These are phyloP conservation scores for Alisma plantagoaquatica DNA, from an alignment of 106 monocot genomes.

Conservation along the genomic window DNA sequence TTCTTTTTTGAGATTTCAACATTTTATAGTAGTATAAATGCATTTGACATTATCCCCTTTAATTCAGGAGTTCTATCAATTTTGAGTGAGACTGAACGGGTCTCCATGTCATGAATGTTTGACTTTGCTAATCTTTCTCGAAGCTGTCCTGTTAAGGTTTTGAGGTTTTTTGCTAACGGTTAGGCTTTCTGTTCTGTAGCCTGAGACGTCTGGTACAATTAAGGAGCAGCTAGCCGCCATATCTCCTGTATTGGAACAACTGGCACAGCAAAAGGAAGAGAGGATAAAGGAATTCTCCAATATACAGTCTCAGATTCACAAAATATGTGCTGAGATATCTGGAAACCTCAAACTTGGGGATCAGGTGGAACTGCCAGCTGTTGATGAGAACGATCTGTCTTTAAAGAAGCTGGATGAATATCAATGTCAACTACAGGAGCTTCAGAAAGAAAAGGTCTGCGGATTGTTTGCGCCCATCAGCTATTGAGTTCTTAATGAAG, in stretches of 20 bases:
- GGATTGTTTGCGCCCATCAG: too few relatives aligned
- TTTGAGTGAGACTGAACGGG: too few relatives aligned
- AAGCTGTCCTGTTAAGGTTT: too few relatives aligned
- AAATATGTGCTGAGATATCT: constrained; percentile 56
- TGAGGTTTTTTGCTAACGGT: too few relatives aligned
- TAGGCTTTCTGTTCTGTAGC: constrained; percentile 27
- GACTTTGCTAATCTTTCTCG: too few relatives aligned
- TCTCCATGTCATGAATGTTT: too few relatives aligned
- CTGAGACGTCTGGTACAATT: constrained; percentile 83
- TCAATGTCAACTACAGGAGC: constrained; percentile 69
- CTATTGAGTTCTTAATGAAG: too few relatives aligned
- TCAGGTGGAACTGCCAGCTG: constrained; percentile 23
- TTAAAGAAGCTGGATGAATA: constrained; percentile 65
- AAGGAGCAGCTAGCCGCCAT: constrained; percentile 88
- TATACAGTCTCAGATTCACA: constrained; percentile 65
- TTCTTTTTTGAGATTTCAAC: too few relatives aligned
- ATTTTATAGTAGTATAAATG: too few relatives aligned
- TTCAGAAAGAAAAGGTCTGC: constrained; percentile 94
- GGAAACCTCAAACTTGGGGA: constrained; percentile 34
- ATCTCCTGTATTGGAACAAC: constrained; percentile 54
- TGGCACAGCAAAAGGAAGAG: constrained; percentile 66
- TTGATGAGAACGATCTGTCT: constrained; percentile 83
- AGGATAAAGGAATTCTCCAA: constrained; percentile 69
- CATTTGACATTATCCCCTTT: too few relatives aligned
- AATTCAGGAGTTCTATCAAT: too few relatives aligned